Conservation (phyloP, 139 green algal genomes). For the Mesostigma viride region DNA sequence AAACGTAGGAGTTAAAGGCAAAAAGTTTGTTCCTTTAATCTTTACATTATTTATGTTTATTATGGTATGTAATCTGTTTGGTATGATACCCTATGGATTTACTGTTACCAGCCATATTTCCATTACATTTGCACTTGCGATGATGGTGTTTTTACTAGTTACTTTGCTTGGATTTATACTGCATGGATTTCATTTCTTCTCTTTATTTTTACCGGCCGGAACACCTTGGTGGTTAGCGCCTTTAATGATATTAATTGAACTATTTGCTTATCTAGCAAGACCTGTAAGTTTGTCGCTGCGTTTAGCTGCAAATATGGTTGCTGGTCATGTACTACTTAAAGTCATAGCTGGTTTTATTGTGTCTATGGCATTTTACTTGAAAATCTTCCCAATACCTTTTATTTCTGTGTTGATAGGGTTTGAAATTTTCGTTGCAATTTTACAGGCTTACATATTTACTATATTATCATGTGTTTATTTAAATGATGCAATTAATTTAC, state of each 20-base stretch:
- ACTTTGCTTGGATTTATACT: too few relatives aligned
- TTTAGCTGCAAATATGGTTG: conserved; percentile 63
- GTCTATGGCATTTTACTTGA: conserved; percentile 43
- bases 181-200: too few relatives aligned
- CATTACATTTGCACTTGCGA: too few relatives aligned
- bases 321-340: conserved; percentile 52
- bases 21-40: too few relatives aligned
- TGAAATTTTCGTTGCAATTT: conserved; percentile 43
- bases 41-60: too few relatives aligned
- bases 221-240: conserved; percentile 45
- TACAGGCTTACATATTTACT: conserved; percentile 53
- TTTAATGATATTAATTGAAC: conserved; percentile 49
- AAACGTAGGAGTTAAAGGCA: too few relatives aligned
- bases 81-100: too few relatives aligned
- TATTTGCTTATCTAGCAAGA: conserved; percentile 52
- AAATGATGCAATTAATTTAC: conserved; percentile 47
- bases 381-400: conserved; percentile 36
- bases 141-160: too few relatives aligned
- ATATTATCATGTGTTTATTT: conserved; percentile 54
- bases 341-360: conserved; percentile 60
- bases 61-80: too few relatives aligned
- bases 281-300: conserved; percentile 45
- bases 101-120: too few relatives aligned
- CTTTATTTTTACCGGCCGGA: conserved; percentile 52
- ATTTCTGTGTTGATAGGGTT: conserved; percentile 49